A percentile compares a stretch with the other conserved stretches of the same genome.
phyloP scores from a whole-genome alignment of 2,329 filamentous ascomycete species.

The Apiospora rasikravindrae region DNA sequence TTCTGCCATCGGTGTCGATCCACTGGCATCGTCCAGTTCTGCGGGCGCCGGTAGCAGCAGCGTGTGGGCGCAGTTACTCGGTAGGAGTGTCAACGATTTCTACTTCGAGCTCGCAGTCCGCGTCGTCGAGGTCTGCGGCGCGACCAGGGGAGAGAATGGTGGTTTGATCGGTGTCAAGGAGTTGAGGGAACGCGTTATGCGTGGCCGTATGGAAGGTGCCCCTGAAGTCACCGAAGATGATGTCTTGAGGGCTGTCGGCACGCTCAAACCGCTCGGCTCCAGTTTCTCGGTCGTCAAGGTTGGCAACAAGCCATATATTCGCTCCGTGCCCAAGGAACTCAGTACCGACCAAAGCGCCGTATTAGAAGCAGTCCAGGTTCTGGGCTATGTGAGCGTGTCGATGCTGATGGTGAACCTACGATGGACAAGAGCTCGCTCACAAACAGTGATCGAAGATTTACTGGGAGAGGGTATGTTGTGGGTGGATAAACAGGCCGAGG shows the following conservation, averaged over 20 bases:
- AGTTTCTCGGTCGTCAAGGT: constrained; percentile 86
- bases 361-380: constrained; percentile 85
- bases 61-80: constrained; percentile 92
- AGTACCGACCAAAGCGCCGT: constrained; percentile 94
- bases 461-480: constrained; percentile 89
- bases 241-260: constrained; percentile 85
- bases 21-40: constrained; percentile 68
- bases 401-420: constrained; percentile 87
- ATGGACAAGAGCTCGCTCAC: constrained; percentile 85
- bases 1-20: constrained; percentile 93
- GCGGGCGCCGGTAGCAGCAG: constrained; percentile 61
- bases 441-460: constrained; percentile 89
- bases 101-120: constrained; percentile 98
- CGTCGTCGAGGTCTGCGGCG: constrained; percentile 89
- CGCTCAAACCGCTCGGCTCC: constrained; percentile 83
- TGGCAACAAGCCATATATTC: constrained; percentile 84
- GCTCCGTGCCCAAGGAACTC: constrained; percentile 92
- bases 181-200: constrained; percentile 76
- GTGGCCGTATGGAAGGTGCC: constrained; percentile 75
- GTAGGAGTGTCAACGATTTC: constrained; percentile 93
- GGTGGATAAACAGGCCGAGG: constrained; percentile 84
- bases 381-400: constrained; percentile 87
- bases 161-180: constrained; percentile 87
- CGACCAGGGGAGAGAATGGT: constrained; percentile 88
- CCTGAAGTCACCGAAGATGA: constrained; percentile 90